A percentile compares a stretch with the other conserved stretches of the same genome.
Evolutionary conservation across 176 grass and related monocot genomes (phyloP).

Genomic region (Canna indica): DNA sequence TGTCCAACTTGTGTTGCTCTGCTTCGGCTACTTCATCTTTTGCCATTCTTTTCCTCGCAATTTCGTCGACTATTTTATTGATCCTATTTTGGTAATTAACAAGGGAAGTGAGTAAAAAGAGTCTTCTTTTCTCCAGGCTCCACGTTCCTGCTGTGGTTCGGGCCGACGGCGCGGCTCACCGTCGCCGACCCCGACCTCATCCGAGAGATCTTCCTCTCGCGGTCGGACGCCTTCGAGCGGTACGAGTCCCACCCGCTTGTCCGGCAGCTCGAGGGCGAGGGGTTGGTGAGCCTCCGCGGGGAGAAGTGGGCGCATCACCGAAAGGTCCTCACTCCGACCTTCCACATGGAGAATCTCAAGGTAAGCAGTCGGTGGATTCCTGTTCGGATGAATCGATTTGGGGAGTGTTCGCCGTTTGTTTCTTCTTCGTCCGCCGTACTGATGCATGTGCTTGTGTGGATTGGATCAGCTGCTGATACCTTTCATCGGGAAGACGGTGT

Average conservation of each 20-base stretch:
- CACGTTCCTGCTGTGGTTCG: slow-evolving; percentile 92
- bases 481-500: slow-evolving; percentile 64
- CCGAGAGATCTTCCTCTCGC: slow-evolving; percentile 74
- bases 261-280: slow-evolving; percentile 93
- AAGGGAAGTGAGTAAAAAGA: no score
- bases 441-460: background rate
- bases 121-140: slow-evolving; percentile 36
- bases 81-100: background rate
- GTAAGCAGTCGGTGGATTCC: slow-evolving; percentile 6
- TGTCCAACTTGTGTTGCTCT: background rate
- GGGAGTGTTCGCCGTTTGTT: no score
- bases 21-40: slow-evolving; percentile 18
- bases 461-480: slow-evolving; percentile 56
- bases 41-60: slow-evolving; percentile 15
- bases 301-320: slow-evolving; percentile 80
- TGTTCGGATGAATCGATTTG: no score
- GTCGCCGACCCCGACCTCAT: slow-evolving; percentile 91
- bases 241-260: slow-evolving; percentile 95
- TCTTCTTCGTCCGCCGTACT: no score
- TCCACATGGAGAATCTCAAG: slow-evolving; percentile 70
- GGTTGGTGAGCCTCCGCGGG: slow-evolving; percentile 63
- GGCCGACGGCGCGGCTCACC: slow-evolving; percentile 74
- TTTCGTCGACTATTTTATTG: no score
- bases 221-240: slow-evolving; percentile 77
- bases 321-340: slow-evolving; percentile 64